Evolutionary conservation across 192 early-diverging fungal species (phyloP).

Genomic region (Dissophora ornata): DNA sequence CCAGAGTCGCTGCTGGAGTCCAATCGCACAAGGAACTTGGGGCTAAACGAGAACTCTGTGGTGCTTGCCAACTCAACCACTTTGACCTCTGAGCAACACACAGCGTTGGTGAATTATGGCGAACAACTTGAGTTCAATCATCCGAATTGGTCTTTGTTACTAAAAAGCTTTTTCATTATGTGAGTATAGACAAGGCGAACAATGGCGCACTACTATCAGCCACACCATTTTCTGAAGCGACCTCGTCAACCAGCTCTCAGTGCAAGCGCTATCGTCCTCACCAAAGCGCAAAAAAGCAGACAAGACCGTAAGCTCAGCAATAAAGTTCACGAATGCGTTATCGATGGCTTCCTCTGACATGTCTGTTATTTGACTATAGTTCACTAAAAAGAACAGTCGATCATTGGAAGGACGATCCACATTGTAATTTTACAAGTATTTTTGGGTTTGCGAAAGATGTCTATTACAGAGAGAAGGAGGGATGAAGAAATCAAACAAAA

Average conservation of each 20-base stretch:
- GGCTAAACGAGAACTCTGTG: too few species aligned
- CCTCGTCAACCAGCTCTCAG: background rate
- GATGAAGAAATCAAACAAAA: too few species aligned
- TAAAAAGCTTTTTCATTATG: background rate
- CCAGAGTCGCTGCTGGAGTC: too few species aligned
- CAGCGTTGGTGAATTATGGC: too few species aligned
- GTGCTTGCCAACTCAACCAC: too few species aligned
- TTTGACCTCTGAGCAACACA: too few species aligned
- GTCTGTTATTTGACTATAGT: slow-evolving; percentile 8
- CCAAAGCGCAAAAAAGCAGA: background rate
- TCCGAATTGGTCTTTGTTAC: slow-evolving; percentile 5
- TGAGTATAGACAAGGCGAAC: background rate
- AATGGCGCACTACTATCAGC: background rate
- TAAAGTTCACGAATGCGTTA: background rate
- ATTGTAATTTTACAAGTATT: too few species aligned
- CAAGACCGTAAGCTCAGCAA: background rate
- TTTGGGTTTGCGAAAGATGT: too few species aligned
- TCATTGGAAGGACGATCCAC: slow-evolving; percentile 14
- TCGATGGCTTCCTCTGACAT: background rate
- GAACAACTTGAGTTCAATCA: too few species aligned
- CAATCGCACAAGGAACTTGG: too few species aligned
- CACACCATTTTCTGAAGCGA: slow-evolving; percentile 2
- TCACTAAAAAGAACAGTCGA: slow-evolving; percentile 4
- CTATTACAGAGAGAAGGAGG: too few species aligned
- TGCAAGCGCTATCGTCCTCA: background rate